Base-by-base conservation (phyloP, 352 stramenopile species). In the Pythium apleroticum region DNA sequence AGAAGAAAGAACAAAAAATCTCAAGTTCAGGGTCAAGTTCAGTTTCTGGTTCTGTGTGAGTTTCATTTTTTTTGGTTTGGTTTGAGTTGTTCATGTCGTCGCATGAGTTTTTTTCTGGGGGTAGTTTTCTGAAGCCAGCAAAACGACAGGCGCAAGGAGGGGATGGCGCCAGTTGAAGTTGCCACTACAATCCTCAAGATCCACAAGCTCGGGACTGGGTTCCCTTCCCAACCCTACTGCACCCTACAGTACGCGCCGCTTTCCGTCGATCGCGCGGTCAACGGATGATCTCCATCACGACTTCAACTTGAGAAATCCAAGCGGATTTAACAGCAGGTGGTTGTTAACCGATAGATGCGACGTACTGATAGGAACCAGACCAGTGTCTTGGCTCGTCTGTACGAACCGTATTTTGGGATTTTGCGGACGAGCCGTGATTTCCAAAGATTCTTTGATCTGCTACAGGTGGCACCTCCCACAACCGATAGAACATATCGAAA, bases 11-110 rank as follows among this genome's bases (percentile, higher is more conserved):
- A 4, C 8, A 2, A 41, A 19, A 4, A 11, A 3, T 12, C 35
- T 41, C 35, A 41, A 41, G 37, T 46, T 46, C 35, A 43, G 35
- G 12, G 17, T 46, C 37, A 15, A 46, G 37, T 46, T 46, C 12
- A 46, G 37, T 46, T 46, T 46, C 37, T 46, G 17, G 37, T 46
- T 46, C 37, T 46, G 37, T 46, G 37, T 46, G 37, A 46, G 37
- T 46, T 22, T 43, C 14, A 6, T 22, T 4, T 46, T 22, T 46
- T 46, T 46, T 41, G 12, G 35, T 20, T 22, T 22, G 15, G 5
- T 46, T 22, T 46, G 37, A 22, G 12, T 46, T 46, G 3, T 46
- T 22, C 10, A 22, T 46, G 2, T 22, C 17, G 19, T n/a, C 4
- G n/a, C n/a, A n/a, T 46, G 10, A 43, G 35, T 46, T 46, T 46